A percentile compares a stretch with the other conserved stretches of the same genome.
Conservation (phyloP, 768 basidiomycete genomes). For the Cantharellus anzutake region DNA sequence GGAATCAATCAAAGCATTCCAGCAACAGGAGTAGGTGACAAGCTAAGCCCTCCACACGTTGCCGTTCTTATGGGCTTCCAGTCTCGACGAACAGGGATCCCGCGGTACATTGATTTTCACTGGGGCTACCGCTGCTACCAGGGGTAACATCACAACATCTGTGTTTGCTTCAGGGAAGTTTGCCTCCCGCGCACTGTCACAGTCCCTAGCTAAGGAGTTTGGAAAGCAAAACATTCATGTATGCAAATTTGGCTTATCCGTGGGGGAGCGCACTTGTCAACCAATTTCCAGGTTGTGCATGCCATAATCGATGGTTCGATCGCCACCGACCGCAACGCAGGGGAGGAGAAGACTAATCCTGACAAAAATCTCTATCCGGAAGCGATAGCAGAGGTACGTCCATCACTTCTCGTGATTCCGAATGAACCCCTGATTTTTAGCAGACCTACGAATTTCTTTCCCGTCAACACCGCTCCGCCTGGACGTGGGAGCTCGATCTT, state of each 20-base stretch:
- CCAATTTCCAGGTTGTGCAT: conserved; percentile 24
- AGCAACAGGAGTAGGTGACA: conserved; percentile 17
- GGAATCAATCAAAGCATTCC: conserved; percentile 38
- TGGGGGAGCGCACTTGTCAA: background rate
- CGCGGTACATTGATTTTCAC: conserved; percentile 52
- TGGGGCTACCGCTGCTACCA: conserved; percentile 45
- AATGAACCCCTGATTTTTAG: background rate
- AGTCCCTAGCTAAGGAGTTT: conserved; percentile 59
- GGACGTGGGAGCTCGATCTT: conserved; percentile 12
- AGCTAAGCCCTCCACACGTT: background rate
- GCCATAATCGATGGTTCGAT: conserved; percentile 27
- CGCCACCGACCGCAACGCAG: conserved; percentile 18
- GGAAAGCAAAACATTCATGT: conserved; percentile 59
- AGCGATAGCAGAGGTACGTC: conserved; percentile 43
- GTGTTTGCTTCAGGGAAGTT: conserved; percentile 47
- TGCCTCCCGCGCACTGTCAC: conserved; percentile 40
- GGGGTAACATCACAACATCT: conserved; percentile 44
- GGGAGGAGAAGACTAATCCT: conserved; percentile 26
- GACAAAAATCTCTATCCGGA: conserved; percentile 38
- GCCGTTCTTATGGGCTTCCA: background rate
- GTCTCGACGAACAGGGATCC: conserved; percentile 25
- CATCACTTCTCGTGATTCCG: background rate
- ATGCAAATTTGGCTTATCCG: background rate
- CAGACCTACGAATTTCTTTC: conserved; percentile 7
- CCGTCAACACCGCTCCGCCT: conserved; percentile 10